A percentile compares a stretch with the other conserved stretches of the same genome.
phyloP scores from a whole-genome alignment of 1,284 basidiomycete species.

The Marasmius oreades region DNA sequence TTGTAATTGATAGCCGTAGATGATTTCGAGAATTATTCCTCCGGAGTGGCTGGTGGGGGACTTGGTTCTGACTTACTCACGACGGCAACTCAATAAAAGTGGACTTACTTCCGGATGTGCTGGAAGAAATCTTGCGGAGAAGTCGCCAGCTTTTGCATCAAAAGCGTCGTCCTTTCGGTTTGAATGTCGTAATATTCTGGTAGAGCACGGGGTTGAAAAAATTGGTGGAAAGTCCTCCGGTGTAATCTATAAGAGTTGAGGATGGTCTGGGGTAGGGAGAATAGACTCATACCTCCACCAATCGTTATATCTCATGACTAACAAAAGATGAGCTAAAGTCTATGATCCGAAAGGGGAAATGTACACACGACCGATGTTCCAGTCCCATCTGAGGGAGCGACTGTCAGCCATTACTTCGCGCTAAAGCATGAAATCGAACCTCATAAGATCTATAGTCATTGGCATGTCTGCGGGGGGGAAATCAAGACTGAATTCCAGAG shows the following conservation, averaged over 20 bases:
- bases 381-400: conserved; percentile 19
- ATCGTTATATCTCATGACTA: conserved; percentile 25
- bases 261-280: not conserved
- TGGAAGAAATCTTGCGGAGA: conserved; percentile 22
- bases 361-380: conserved; percentile 23
- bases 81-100: not conserved
- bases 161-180: conserved; percentile 11
- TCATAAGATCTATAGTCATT: conserved; percentile 28
- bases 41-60: conserved; percentile 19
- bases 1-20: conserved; percentile 27
- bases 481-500: not conserved
- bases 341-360: not conserved
- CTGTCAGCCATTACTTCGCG: not conserved
- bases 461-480: not conserved
- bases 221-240: conserved; percentile 21
- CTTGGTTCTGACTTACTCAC: not conserved
- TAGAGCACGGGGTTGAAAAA: conserved; percentile 15
- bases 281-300: conserved; percentile 23
- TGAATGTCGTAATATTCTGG: conserved; percentile 16
- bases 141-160: conserved; percentile 18
- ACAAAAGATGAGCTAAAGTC: not conserved
- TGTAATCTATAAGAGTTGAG: conserved; percentile 10
- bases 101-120: conserved; percentile 22
- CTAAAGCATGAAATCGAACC: not conserved
- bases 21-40: conserved; percentile 24